Percentiles rank a stretch among this genome's conserved stretches.
Conservation (phyloP, 148 eudicot species). For the Polygonum maritimum region DNA sequence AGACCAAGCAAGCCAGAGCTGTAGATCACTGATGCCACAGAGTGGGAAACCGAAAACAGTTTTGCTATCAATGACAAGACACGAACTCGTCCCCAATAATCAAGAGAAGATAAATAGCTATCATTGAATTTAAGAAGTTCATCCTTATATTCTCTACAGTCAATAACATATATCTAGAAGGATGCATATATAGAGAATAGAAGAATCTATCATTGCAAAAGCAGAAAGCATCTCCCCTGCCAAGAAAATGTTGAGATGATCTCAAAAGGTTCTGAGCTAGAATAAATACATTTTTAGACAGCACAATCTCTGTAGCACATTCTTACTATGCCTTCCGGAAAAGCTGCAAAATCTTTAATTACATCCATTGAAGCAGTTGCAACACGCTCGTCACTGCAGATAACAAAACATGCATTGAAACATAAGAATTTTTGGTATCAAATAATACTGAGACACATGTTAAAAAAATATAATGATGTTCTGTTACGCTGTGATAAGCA, state of each 20-base stretch:
- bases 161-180: too few relatives aligned
- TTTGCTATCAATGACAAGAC: constrained; percentile 77
- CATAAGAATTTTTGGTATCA: not conserved
- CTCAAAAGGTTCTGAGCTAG: not conserved
- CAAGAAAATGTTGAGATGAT: not conserved
- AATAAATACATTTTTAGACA: not conserved
- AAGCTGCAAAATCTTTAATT: constrained; percentile 48
- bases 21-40: constrained; percentile 63
- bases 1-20: constrained; percentile 58
- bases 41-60: constrained; percentile 71
- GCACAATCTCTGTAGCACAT: not conserved
- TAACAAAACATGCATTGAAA: not conserved
- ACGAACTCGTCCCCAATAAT: constrained; percentile 78
- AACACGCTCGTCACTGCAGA: constrained; percentile 68
- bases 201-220: too few relatives aligned
- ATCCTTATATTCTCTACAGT: not conserved
- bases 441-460: not conserved
- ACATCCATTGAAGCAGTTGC: constrained; percentile 76
- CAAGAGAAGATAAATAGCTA: too few relatives aligned
- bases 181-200: too few relatives aligned
- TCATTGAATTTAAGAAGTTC: not conserved
- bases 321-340: constrained; percentile 63
- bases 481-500: too few relatives aligned
- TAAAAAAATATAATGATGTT: not conserved
- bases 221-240: too few relatives aligned